Evolutionary conservation across 2,329 filamentous ascomycete species (phyloP).

Genomic region (Monosporascus sp.): DNA sequence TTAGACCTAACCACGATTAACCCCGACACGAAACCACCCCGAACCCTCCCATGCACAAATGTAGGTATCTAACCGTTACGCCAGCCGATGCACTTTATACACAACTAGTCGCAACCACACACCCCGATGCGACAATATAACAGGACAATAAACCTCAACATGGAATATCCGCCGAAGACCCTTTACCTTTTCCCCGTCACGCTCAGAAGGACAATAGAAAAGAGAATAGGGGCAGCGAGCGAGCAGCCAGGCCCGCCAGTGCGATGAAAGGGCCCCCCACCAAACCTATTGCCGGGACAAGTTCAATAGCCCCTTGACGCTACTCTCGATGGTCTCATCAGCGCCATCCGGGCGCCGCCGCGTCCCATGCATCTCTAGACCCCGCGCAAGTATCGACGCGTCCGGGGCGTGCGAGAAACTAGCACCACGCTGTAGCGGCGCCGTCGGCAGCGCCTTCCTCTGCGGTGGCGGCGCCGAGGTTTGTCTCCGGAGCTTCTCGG

Average conservation of each 20-base stretch:
- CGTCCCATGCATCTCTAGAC: neutral
- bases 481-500: neutral
- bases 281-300: constrained; percentile 29
- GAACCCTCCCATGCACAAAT: too few species aligned
- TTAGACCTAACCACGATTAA: too few species aligned
- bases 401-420: neutral
- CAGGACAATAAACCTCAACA: too few species aligned
- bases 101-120: neutral
- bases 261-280: too few species aligned
- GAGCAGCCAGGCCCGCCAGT: too few species aligned
- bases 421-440: neutral
- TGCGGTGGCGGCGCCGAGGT: constrained; percentile 5
- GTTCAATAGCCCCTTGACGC: constrained; percentile 43
- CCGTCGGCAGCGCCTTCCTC: constrained; percentile 4
- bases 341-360: neutral
- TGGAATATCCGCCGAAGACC: too few species aligned
- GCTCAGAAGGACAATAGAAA: too few species aligned
- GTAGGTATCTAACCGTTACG: neutral
- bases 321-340: neutral
- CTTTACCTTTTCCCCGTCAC: too few species aligned
- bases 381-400: too few species aligned
- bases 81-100: neutral
- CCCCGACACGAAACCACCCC: too few species aligned
- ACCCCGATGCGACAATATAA: too few species aligned
- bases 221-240: too few species aligned